Evolutionary conservation across 164 flowering plant species (phyloP).

Genomic region (Stephania cephalantha): DNA sequence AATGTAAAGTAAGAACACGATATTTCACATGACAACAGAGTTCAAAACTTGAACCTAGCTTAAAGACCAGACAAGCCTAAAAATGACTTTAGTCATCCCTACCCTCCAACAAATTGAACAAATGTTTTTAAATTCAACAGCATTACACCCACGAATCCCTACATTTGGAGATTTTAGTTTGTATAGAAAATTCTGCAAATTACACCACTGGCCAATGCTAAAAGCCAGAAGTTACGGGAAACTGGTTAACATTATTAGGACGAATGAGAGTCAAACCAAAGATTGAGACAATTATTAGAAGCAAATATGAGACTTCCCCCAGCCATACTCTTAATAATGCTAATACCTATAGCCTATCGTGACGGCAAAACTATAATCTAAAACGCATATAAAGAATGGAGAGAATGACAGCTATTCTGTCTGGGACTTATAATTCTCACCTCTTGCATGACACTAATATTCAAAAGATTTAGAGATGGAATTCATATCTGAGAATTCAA

Average conservation of each 20-base stretch:
- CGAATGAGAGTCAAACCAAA: background rate
- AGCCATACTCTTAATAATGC: background rate
- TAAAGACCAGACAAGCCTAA: background rate
- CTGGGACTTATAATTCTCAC: background rate
- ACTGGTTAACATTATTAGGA: background rate
- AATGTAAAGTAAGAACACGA: background rate
- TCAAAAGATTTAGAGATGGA: background rate
- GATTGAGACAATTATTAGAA: background rate
- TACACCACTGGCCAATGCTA: background rate
- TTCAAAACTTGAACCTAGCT: background rate
- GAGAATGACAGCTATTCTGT: background rate
- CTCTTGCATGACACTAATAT: background rate
- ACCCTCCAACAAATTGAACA: background rate
- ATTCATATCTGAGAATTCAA: background rate
- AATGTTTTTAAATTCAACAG: too few species aligned
- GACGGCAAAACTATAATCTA: background rate
- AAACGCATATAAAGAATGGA: background rate
- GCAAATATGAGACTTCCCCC: background rate
- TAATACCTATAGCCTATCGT: background rate
- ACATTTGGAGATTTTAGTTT: background rate
- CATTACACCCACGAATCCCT: too few species aligned
- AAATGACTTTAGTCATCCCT: background rate
- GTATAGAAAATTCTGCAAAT: background rate
- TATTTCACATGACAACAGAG: background rate
- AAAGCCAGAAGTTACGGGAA: background rate